Percentiles rank a stretch among this genome's conserved stretches.
phyloP scores from a whole-genome alignment of 179 eudicot genomes.

The Spinacia oleracea region DNA sequence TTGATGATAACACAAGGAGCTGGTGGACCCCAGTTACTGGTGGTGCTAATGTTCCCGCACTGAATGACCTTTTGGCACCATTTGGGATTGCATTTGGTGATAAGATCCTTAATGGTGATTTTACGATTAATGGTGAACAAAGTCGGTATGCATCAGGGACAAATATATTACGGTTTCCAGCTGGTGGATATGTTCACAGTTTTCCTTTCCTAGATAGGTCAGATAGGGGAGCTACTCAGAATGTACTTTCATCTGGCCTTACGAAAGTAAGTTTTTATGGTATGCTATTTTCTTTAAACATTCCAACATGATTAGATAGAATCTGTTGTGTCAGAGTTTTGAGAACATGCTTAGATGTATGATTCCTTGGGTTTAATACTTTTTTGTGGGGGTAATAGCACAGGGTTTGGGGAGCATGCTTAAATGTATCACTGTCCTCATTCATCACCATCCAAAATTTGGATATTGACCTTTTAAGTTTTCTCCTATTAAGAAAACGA shows the following conservation, averaged over 20 bases:
- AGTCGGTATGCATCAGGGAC: slow-evolving; percentile 94
- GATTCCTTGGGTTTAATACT: neutral
- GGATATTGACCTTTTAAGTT: neutral
- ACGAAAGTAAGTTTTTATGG: slow-evolving; percentile 52
- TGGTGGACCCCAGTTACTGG: slow-evolving; percentile 99
- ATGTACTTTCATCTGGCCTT: slow-evolving; percentile 52
- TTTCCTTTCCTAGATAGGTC: slow-evolving; percentile 89
- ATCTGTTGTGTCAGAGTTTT: neutral
- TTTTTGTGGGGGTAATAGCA: neutral
- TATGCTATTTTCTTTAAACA: neutral
- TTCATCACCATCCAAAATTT: neutral
- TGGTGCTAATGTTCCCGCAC: slow-evolving; percentile 88
- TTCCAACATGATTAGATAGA: neutral
- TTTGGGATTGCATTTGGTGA: slow-evolving; percentile 96
- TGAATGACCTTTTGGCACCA: slow-evolving; percentile 91
- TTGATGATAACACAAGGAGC: slow-evolving; percentile 93
- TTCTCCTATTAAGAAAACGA: neutral
- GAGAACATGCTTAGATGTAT: neutral
- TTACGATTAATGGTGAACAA: slow-evolving; percentile 74
- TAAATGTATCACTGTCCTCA: neutral
- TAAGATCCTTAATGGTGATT: slow-evolving; percentile 92
- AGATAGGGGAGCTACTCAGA: slow-evolving; percentile 79
- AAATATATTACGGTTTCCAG: slow-evolving; percentile 78
- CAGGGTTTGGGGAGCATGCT: neutral
- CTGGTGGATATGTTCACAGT: slow-evolving; percentile 89